Conservation (phyloP, 352 stramenopile species). For the Pythium phragmitis region DNA sequence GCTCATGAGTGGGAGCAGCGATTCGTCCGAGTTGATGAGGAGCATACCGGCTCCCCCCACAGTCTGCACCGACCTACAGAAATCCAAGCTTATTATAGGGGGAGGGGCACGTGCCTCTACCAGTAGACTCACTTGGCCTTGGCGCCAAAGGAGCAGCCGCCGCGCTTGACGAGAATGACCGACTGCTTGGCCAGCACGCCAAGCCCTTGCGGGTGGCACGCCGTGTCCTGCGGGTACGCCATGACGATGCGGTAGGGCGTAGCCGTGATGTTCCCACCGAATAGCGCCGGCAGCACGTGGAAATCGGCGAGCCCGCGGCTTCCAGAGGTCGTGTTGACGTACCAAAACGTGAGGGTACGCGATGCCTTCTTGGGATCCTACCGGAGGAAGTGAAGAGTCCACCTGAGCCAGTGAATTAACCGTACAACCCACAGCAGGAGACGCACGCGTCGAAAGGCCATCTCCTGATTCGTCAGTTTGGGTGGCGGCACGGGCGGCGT, state of each 20-base stretch:
- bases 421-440: background rate
- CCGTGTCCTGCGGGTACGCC: conserved; percentile 66
- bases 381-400: background rate
- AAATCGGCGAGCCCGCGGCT: conserved; percentile 30
- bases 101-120: background rate
- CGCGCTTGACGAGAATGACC: conserved; percentile 68
- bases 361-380: conserved; percentile 49
- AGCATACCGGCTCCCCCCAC: conserved; percentile 60
- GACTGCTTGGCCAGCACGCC: conserved; percentile 52
- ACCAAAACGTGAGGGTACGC: conserved; percentile 53
- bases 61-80: conserved; percentile 41
- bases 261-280: conserved; percentile 46
- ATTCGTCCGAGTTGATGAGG: conserved; percentile 63
- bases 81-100: background rate
- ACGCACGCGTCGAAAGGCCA: conserved; percentile 34
- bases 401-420: background rate
- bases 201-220: conserved; percentile 65
- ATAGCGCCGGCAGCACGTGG: conserved; percentile 49
- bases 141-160: conserved; percentile 57
- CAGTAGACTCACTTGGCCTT: conserved; percentile 51
- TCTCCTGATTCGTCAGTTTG: conserved; percentile 49
- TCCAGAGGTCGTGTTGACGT: conserved; percentile 32
- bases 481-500: conserved; percentile 25
- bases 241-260: conserved; percentile 57
- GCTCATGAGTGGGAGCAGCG: conserved; percentile 61